Conservation (phyloP, 2,329 filamentous ascomycete genomes). For the Aspergillus hiratsukae region DNA sequence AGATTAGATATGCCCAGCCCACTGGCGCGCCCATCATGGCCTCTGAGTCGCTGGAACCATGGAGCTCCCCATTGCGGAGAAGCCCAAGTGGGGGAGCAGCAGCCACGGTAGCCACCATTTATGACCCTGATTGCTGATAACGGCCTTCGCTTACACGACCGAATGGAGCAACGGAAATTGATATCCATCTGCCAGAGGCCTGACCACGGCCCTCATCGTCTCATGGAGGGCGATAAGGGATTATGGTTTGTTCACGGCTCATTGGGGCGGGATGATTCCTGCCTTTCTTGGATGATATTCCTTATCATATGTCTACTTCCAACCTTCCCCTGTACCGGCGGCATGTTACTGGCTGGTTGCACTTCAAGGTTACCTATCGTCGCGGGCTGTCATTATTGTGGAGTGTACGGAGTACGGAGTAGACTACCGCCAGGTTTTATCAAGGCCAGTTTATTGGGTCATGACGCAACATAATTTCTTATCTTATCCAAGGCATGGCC, state of each 20-base stretch:
- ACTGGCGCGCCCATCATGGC: conserved; percentile 1
- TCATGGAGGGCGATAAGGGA: not conserved
- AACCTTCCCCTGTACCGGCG: not conserved
- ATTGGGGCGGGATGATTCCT: not conserved
- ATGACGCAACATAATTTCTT: not conserved
- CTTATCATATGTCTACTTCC: not conserved
- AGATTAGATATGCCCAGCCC: conserved; percentile 21
- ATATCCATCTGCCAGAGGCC: conserved; percentile 6
- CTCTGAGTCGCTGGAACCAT: conserved; percentile 7
- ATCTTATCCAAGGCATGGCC: not conserved
- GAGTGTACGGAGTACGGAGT: not conserved
- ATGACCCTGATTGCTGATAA: conserved; percentile 19
- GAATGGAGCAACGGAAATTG: conserved; percentile 16
- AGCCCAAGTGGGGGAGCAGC: conserved; percentile 11
- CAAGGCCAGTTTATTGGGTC: not conserved
- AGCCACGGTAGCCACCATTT: not conserved
- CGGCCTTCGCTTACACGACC: conserved; percentile 18
- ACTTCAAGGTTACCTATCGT: not conserved
- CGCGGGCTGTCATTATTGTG: not conserved
- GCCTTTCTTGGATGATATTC: not conserved
- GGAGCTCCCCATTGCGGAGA: conserved; percentile 15
- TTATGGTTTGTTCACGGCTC: not conserved
- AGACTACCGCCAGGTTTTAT: not conserved
- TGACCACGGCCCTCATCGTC: not conserved
- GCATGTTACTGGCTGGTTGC: not conserved